A percentile compares a stretch with the other conserved stretches of the same genome.
Conservation (phyloP, 2,329 filamentous ascomycete species). For the Aspergillus latus region DNA sequence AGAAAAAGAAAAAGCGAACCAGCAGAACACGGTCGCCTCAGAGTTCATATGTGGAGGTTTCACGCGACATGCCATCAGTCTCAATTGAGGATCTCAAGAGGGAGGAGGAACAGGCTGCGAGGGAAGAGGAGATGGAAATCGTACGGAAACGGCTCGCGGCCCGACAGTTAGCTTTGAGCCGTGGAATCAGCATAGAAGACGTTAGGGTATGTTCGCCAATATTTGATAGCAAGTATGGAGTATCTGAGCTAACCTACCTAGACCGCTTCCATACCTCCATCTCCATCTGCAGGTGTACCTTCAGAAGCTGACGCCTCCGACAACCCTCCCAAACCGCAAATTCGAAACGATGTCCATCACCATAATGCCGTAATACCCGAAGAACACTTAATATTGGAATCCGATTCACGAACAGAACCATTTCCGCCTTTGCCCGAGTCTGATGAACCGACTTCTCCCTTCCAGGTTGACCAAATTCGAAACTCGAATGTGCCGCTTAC, state of each 20-base stretch:
- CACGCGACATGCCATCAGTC: conserved; percentile 40
- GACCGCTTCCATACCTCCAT: conserved; percentile 15
- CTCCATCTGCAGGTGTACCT: conserved; percentile 14
- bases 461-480: conserved; percentile 6
- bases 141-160: conserved; percentile 56
- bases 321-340: conserved; percentile 14
- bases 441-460: conserved; percentile 1
- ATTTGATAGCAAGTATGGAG: not conserved
- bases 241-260: conserved; percentile 7
- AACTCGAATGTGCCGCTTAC: not conserved
- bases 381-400: conserved; percentile 17
- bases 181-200: conserved; percentile 47
- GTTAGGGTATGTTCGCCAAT: conserved; percentile 29
- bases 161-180: conserved; percentile 53
- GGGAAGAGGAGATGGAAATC: conserved; percentile 58
- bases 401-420: conserved; percentile 30
- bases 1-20: conserved; percentile 29
- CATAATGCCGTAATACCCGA: conserved; percentile 12
- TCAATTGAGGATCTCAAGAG: conserved; percentile 56
- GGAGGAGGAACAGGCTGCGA: conserved; percentile 56
- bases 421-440: conserved; percentile 34
- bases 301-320: conserved; percentile 12
- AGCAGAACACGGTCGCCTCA: conserved; percentile 30
- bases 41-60: conserved; percentile 27
- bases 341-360: conserved; percentile 9